Conservation (phyloP, 1,284 basidiomycete genomes). For the Phylloboletellus chloephorus region DNA sequence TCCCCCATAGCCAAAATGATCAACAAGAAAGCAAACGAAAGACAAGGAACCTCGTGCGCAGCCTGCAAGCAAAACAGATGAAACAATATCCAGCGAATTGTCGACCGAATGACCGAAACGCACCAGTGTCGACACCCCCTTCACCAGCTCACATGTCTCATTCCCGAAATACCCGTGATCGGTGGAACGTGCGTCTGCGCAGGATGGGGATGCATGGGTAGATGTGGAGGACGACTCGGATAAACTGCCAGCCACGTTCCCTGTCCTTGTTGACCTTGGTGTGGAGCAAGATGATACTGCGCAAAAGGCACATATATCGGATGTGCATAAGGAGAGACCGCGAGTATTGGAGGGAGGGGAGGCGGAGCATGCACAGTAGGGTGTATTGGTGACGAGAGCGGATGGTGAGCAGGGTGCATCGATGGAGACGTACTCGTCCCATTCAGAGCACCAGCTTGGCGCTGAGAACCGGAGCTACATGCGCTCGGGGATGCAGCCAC, state of each 20-base stretch:
- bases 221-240: slow-evolving; percentile 16
- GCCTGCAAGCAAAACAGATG: slow-evolving; percentile 1
- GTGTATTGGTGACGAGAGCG: slow-evolving; percentile 17
- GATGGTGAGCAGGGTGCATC: slow-evolving; percentile 1
- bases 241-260: slow-evolving; percentile 25
- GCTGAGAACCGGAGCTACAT: slow-evolving; percentile 3
- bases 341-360: slow-evolving; percentile 13
- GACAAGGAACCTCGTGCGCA: background rate
- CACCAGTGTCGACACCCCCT: slow-evolving; percentile 7
- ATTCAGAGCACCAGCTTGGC: slow-evolving; percentile 1
- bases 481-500: slow-evolving; percentile 7
- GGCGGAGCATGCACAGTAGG: slow-evolving; percentile 6
- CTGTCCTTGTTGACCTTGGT: slow-evolving; percentile 15
- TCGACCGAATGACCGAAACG: background rate
- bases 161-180: slow-evolving; percentile 23
- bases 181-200: slow-evolving; percentile 13
- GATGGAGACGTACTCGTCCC: slow-evolving; percentile 6
- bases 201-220: slow-evolving; percentile 20
- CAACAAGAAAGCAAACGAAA: slow-evolving; percentile 17
- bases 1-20: slow-evolving; percentile 13
- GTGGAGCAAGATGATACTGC: slow-evolving; percentile 20
- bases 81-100: background rate
- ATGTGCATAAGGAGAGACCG: slow-evolving; percentile 19
- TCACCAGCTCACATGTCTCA: slow-evolving; percentile 28
- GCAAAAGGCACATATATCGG: slow-evolving; percentile 24